Conservation (phyloP, 2,329 filamentous ascomycete genomes). For the Aspergillus sp. region DNA sequence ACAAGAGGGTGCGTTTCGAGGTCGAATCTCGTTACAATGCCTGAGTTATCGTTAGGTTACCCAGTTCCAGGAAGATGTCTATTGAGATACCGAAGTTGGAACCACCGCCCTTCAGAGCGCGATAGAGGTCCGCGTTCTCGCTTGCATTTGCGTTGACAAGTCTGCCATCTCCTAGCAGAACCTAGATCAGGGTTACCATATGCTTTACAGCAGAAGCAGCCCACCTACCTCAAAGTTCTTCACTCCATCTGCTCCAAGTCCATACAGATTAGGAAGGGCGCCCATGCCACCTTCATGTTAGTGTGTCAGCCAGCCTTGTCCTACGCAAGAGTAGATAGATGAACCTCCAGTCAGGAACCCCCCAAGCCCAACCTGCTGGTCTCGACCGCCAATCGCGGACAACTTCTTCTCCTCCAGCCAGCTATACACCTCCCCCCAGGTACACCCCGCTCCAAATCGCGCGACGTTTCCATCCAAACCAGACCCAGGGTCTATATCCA, state of each 20-base stretch:
- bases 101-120: conserved; percentile 33
- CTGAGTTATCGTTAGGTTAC: background rate
- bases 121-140: conserved; percentile 29
- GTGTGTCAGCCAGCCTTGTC: background rate
- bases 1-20: background rate
- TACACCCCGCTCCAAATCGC: background rate
- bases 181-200: background rate
- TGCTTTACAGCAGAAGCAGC: no score
- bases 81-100: conserved; percentile 25
- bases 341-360: background rate
- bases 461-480: no score
- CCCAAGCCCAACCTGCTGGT: background rate
- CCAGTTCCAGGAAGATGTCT: no score
- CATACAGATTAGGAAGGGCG: background rate
- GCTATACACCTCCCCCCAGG: background rate
- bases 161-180: conserved; percentile 16
- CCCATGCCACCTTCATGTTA: background rate
- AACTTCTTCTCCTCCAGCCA: background rate
- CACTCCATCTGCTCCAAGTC: background rate
- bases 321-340: background rate
- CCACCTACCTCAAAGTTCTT: background rate
- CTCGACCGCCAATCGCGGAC: background rate
- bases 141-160: conserved; percentile 15
- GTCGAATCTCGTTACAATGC: conserved; percentile 19
- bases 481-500: background rate